Conservation (phyloP, 2,329 filamentous ascomycete species). For the Penicillium sp. region DNA sequence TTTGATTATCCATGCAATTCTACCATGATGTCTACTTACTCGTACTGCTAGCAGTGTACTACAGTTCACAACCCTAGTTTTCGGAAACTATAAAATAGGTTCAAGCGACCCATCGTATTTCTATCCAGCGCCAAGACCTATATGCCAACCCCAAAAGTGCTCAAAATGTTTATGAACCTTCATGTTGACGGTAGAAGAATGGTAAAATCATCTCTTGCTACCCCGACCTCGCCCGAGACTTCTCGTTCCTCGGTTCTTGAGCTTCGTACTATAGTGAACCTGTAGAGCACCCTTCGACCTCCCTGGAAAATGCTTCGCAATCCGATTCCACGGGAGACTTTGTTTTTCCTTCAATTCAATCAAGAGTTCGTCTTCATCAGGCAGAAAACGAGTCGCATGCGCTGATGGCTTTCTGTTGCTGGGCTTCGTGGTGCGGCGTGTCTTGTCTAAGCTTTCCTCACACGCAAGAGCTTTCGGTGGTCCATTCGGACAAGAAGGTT, state of each 20-base stretch:
- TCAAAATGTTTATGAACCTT: no score
- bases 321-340: conserved; percentile 6
- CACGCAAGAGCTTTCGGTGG: background rate
- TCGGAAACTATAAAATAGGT: no score
- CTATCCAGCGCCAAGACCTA: no score
- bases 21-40: no score
- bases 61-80: no score
- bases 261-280: no score
- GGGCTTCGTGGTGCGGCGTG: background rate
- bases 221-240: background rate
- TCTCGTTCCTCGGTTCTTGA: no score
- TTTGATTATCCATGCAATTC: no score
- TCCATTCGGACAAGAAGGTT: background rate
- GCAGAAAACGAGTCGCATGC: conserved; percentile 2
- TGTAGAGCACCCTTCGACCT: background rate
- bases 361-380: conserved; percentile 2
- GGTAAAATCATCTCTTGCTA: background rate
- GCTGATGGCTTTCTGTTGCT: background rate
- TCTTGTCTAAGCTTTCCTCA: background rate
- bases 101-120: no score
- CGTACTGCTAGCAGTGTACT: no score
- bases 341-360: conserved; percentile 12
- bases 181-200: no score
- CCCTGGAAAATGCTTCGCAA: conserved; percentile 12
- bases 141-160: no score